Percentiles rank a stretch among this genome's conserved stretches.
phyloP scores from a whole-genome alignment of 208 protist genomes.

The Leishmania gerbilli region DNA sequence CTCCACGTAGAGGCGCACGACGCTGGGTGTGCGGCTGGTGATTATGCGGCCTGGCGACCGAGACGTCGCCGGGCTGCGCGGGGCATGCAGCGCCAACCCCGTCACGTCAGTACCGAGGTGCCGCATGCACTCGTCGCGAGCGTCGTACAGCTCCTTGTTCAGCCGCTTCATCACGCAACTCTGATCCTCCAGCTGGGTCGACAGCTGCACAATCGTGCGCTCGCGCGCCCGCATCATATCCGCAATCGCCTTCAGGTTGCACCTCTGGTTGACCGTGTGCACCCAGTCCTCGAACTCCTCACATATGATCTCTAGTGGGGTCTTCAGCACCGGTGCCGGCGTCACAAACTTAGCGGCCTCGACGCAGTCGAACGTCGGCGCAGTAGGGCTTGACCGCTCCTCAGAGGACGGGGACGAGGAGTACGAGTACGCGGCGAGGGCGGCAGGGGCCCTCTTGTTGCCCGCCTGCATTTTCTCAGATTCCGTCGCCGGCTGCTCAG shows the following conservation, averaged over 20 bases:
- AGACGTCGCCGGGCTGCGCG: neutral
- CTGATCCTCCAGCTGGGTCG: slow-evolving; percentile 6
- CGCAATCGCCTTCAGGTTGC: slow-evolving; percentile 33
- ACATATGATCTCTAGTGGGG: slow-evolving; percentile 24
- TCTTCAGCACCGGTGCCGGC: slow-evolving; percentile 15
- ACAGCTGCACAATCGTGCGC: slow-evolving; percentile 15
- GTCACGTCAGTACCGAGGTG: slow-evolving; percentile 29
- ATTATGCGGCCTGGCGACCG: neutral
- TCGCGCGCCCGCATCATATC: slow-evolving; percentile 37
- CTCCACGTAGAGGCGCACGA: slow-evolving; percentile 30
- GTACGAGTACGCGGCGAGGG: neutral
- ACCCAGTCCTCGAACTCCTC: slow-evolving; percentile 40
- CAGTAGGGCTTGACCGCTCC: neutral
- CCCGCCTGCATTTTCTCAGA: neutral
- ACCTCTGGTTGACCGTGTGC: slow-evolving; percentile 30
- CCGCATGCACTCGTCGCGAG: slow-evolving; percentile 28
- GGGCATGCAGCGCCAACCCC: slow-evolving; percentile 19
- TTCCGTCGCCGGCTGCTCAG: neutral
- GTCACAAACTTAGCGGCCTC: slow-evolving; percentile 21
- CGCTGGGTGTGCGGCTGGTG: neutral
- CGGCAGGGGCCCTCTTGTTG: neutral
- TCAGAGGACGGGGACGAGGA: neutral
- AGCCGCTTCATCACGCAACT: slow-evolving; percentile 7
- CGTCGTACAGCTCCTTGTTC: slow-evolving; percentile 39
- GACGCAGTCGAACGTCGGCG: neutral